Evolutionary conservation across 352 stramenopile genomes (phyloP), one percentile per base, ranked within the genome.

Genomic region (Globisporangium polare): DNA sequence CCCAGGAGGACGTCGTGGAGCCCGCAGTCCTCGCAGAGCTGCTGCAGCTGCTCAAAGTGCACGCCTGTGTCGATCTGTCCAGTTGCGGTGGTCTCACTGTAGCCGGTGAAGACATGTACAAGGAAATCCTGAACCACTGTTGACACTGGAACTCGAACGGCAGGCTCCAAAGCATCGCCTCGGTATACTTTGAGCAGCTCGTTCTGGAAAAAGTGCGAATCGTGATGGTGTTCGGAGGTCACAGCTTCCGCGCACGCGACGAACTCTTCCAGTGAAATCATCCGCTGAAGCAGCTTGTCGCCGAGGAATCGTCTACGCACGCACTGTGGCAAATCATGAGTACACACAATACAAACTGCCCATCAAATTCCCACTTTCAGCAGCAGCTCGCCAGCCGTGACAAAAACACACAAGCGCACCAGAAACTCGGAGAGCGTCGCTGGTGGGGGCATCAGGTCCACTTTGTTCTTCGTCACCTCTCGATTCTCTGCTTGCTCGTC

Each of bases 401-500:
- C 33, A 15, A 39, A 12, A 13, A 17, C 33, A 39, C 9, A 39
- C 33, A 15, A 45, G 31, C 49, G 39, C 35, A 60, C 59, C 33
- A 65, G 20, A 27, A 60, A 59, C 15, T 60, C 59, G 9, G 59
- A 47, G 31, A 65, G 59, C 5, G 49, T 65, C 3, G 5, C 26
- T 18, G 59, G 59, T 35, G 49, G 50, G 13, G 46, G 4, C 26
- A 26, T 53, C 18, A 65, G 39, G 22, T 65, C 18, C 24, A 65
- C 29, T 3, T n/a, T 15, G 12, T 33, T 35, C 56, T 24, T 35
- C 5, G 9, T 8, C 13, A 20, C 5, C 39, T 18, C 39, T 45
- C 17, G 39, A 45, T 45, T 20, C 39, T 45, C 15, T 2, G 39
- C 5, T 39, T 20, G 31, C 20, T 12, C 41, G 13, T 33, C 29